Evolutionary conservation across 2,329 filamentous ascomycete genomes (phyloP), one percentile per base, ranked within the genome.

Genomic region (Rugonectria rugulosa): DNA sequence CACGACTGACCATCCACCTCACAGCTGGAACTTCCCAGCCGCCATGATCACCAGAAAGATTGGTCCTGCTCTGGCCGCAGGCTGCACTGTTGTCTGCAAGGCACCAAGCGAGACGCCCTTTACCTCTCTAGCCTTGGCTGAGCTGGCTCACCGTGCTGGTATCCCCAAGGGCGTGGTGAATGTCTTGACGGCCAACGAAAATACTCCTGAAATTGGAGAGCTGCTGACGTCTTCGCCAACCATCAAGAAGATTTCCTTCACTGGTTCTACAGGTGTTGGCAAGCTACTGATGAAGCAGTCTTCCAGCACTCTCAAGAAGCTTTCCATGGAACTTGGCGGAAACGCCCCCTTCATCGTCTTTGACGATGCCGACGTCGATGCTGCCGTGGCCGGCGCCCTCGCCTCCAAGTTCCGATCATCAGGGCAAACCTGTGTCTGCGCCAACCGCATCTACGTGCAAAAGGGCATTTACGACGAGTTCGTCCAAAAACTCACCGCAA

Each of bases 321-420:
- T 88, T 34, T 95, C 91, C 0, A 90, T 97, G 73, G 94, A 98
- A 73, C 88, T 98, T 1, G 94, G 94, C 50, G 95, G 94, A 42
- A 98, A 98, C 72, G 91, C 94, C 0, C 94, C 94, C 2, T 96
- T 97, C 72, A 97, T 98, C 63, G 92, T 98, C 27, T 98, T 98
- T 70, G 92, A 98, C 69, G 94, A 98, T 69, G 91, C 94, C 17
- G 91, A 98, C 70, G 77, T 98, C 17, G 93, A 97, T 56, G 78
- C 80, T 5, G 95, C 95, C 3, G 92, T 98, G 1, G 78, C 86
- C 0, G 94, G 93, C 21, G 92, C 92, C 42, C 84, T 98, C 49
- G 79, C 88, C 20, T 93, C 86, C 68, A 99, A 98, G 75, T 98
- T 98, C 85, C 89, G 95, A 50, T 92, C 89, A 31, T 96, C 91